These are phyloP conservation scores for Aspergillus novofumigatus DNA, from an alignment of 2,329 filamentous ascomycete genomes.

Conservation along the genomic window DNA sequence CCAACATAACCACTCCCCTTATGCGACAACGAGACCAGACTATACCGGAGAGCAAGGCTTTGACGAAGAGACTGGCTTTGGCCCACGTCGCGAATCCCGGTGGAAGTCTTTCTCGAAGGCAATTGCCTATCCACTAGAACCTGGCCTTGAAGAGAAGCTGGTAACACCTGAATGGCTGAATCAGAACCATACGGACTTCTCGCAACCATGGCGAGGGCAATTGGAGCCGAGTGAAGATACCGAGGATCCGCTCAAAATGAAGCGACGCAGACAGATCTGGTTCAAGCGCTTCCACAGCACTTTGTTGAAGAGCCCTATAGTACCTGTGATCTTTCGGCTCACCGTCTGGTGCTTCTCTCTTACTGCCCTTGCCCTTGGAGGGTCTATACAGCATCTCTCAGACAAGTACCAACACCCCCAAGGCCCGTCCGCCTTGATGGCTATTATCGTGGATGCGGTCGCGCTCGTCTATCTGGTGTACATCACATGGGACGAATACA, in stretches of 20 bases:
- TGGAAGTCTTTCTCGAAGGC: constrained; percentile 44
- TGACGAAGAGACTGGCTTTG: constrained; percentile 3
- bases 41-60: constrained; percentile 5
- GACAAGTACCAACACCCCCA: constrained; percentile 49
- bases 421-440: constrained; percentile 77
- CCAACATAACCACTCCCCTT: constrained; percentile 44
- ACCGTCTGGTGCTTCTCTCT: constrained; percentile 79
- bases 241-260: constrained; percentile 47
- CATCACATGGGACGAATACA: constrained; percentile 96
- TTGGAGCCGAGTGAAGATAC: constrained; percentile 48
- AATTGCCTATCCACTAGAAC: constrained; percentile 40
- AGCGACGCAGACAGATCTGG: constrained; percentile 49
- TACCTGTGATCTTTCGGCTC: constrained; percentile 78
- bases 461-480: constrained; percentile 88
- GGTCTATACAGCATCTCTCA: constrained; percentile 65
- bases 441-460: constrained; percentile 81
- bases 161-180: constrained; percentile 45
- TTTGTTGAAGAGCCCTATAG: constrained; percentile 74
- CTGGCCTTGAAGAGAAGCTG: constrained; percentile 34
- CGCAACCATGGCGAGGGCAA: constrained; percentile 50
- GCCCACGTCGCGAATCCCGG: constrained; percentile 37
- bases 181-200: constrained; percentile 43
- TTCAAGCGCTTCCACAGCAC: constrained; percentile 62
- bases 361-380: constrained; percentile 73
- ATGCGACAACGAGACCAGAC: constrained; percentile 25